A percentile compares a stretch with the other conserved stretches of the same genome.
phyloP scores from a whole-genome alignment of 2,329 filamentous ascomycete species.

The Magnaporthiopsis rhizophila region DNA sequence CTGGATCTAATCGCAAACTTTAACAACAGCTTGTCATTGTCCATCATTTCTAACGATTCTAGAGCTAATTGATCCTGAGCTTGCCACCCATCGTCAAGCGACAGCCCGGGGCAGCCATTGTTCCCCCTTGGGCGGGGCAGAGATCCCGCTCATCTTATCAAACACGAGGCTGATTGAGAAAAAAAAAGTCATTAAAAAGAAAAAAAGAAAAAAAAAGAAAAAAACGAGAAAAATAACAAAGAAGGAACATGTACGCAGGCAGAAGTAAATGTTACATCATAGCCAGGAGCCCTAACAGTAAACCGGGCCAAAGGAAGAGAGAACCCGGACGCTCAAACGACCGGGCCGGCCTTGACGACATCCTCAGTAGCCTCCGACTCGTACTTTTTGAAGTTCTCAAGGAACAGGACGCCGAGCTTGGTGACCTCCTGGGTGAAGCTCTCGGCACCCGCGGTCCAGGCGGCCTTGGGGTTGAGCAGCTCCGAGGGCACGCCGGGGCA shows the following conservation, averaged over 20 bases:
- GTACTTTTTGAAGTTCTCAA: slow-evolving; percentile 98
- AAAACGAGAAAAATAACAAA: neutral
- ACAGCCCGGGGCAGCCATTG: neutral
- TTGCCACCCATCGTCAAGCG: neutral
- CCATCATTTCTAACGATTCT: neutral
- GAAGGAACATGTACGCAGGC: slow-evolving; percentile 1
- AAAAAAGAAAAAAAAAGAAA: neutral
- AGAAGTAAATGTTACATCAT: neutral
- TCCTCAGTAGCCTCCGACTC: slow-evolving; percentile 73
- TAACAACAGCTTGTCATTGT: neutral
- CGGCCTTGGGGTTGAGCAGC: slow-evolving; percentile 88
- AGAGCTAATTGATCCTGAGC: neutral
- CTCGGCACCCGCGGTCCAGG: slow-evolving; percentile 75
- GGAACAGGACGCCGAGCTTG: slow-evolving; percentile 85
- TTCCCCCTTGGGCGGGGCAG: neutral
- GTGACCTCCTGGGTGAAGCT: slow-evolving; percentile 82
- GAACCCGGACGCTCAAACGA: slow-evolving; percentile 18
- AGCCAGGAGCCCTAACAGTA: neutral
- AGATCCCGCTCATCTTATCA: neutral
- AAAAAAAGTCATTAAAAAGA: neutral
- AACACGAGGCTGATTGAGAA: neutral
- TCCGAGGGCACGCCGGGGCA: slow-evolving; percentile 86
- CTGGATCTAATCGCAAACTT: too few relatives aligned
- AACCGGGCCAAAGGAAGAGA: neutral
- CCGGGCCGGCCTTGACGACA: slow-evolving; percentile 60